Conservation (phyloP, 106 monocot species). For the Dioscorea zingiberensis region DNA sequence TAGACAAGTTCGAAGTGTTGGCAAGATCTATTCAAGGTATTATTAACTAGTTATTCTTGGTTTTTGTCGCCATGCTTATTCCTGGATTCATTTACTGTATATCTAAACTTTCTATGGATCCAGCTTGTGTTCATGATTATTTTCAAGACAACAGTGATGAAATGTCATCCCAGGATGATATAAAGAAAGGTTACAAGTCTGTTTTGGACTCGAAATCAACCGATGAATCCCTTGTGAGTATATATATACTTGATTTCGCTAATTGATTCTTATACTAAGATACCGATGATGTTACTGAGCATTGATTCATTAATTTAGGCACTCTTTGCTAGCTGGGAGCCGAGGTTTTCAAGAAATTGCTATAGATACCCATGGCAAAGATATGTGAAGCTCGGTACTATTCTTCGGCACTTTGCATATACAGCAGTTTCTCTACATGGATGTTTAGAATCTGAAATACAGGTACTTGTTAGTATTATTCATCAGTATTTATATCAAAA, state of each 20-base stretch:
- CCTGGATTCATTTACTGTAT: too few relatives aligned
- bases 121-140: constrained; percentile 41
- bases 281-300: too few relatives aligned
- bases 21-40: constrained; percentile 51
- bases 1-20: constrained; percentile 34
- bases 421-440: constrained; percentile 62
- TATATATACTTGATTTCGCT: neutral
- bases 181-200: constrained; percentile 22
- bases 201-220: constrained; percentile 56
- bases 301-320: constrained; percentile 31
- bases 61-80: too few relatives aligned
- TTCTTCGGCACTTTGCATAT: constrained; percentile 57
- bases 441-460: constrained; percentile 71
- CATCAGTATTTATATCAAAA: neutral
- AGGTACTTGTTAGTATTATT: constrained; percentile 21
- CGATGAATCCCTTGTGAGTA: constrained; percentile 48
- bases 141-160: constrained; percentile 20
- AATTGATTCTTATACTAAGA: too few relatives aligned
- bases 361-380: constrained; percentile 58
- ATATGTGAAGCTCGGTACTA: constrained; percentile 62
- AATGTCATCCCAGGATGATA: constrained; percentile 18
- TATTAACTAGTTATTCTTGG: too few relatives aligned
- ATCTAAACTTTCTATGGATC: too few relatives aligned
- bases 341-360: constrained; percentile 57
- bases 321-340: constrained; percentile 74